Base-by-base conservation (phyloP, 768 basidiomycete genomes). In the Tubosaeta brunneosetosa region DNA sequence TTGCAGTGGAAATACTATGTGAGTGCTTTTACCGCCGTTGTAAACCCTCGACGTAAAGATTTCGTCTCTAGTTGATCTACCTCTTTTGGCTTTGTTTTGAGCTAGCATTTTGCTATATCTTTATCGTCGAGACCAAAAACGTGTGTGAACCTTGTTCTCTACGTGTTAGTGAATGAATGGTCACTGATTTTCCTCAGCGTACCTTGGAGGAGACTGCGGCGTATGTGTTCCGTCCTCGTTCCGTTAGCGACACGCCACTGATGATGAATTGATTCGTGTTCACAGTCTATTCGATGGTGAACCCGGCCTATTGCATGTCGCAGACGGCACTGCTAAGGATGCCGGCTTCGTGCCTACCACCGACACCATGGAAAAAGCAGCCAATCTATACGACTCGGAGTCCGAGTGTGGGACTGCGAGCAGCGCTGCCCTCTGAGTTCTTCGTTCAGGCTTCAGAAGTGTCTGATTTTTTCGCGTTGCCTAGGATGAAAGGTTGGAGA, bases 1-100 rank as follows among this genome's bases (percentile, higher is more conserved):
- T 57, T 79, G 44, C 68, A 66, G 25, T 80, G 77, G 77, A 76
- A 76, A 58, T 78, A 74, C 67, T 76, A 76, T 55, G 70, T 73
- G 33, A 61, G 71, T 59, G 25, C 25, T 17, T 27, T 26, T 3
- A 12, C 42, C 14, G 2, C 42, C 14, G 7, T 14, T 6, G 5
- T 22, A 3, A 42, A 26, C 13, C 10, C 22, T 26, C 4, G 14
- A 6, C 22, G 11, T 26, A 26, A 10, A 14, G 13, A 26, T 25
- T 6, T 25, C 7, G 34, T 26, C 32, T 49, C 12, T 13, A 58
- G 51, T 22, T 58, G 42, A 17, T 75, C 17, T 76, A 75, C 56
- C 62, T 69, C 48, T 67, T 67, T 61, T 77, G 72, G 73, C 58
- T 71, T 31, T 66, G 64, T 12, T 74, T 77, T 59, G 71, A 77